Evolutionary conservation across 1,284 basidiomycete species (phyloP).

Genomic region (Irpex sp.): DNA sequence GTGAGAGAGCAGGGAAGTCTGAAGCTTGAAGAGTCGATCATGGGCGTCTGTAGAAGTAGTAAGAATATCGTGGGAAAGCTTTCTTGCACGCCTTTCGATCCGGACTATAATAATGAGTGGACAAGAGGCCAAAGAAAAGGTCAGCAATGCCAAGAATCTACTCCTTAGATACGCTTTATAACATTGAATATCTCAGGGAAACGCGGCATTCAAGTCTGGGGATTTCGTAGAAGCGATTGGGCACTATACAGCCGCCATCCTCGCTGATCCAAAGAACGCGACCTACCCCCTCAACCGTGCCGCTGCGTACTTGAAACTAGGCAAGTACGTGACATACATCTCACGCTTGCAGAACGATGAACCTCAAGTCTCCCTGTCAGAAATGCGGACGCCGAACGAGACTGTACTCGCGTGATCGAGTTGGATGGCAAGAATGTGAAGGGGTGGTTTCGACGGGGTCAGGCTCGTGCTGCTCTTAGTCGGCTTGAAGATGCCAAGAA

Average conservation of each 20-base stretch:
- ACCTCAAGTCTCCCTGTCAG: slow-evolving; percentile 31
- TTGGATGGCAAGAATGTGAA: slow-evolving; percentile 60
- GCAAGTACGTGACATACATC: slow-evolving; percentile 56
- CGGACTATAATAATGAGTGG: background rate
- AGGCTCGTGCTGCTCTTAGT: slow-evolving; percentile 52
- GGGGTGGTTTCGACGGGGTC: slow-evolving; percentile 65
- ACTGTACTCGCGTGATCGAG: slow-evolving; percentile 54
- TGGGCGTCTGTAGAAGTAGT: background rate
- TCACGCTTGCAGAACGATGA: slow-evolving; percentile 1
- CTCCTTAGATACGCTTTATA: background rate
- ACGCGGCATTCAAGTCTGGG: slow-evolving; percentile 49
- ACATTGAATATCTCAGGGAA: slow-evolving; percentile 38
- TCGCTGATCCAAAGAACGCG: slow-evolving; percentile 55
- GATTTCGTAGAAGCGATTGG: slow-evolving; percentile 51
- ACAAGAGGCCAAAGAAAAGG: slow-evolving; percentile 8
- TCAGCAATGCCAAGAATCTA: background rate
- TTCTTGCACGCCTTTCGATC: background rate
- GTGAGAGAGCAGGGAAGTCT: no score
- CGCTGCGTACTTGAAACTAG: slow-evolving; percentile 78
- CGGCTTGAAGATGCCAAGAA: slow-evolving; percentile 46
- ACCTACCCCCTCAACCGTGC: slow-evolving; percentile 76
- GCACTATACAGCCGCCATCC: slow-evolving; percentile 69
- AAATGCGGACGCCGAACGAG: slow-evolving; percentile 67
- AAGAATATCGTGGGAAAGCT: background rate
- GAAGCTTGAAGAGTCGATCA: no score